Evolutionary conservation across 2,329 filamentous ascomycete genomes (phyloP).

Genomic region (Penicillium sp.): DNA sequence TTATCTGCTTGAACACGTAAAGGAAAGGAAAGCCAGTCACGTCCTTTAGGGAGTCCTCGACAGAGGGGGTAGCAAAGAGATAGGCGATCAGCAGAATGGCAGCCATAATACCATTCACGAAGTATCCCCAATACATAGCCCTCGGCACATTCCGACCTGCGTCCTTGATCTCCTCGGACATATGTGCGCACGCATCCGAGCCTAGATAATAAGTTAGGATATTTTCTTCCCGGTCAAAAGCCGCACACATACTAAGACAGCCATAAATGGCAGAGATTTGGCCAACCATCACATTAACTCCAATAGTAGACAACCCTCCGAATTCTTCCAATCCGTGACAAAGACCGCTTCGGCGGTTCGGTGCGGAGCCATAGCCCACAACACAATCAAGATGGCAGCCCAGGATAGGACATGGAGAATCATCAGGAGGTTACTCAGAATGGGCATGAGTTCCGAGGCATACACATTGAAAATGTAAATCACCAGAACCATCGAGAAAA

Average conservation of each 20-base stretch:
- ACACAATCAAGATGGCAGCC: conserved; percentile 30
- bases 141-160: conserved; percentile 45
- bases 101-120: conserved; percentile 46
- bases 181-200: conserved; percentile 29
- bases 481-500: conserved; percentile 50
- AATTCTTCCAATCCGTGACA: conserved; percentile 32
- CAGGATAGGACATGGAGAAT: conserved; percentile 40
- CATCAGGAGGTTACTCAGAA: conserved; percentile 37
- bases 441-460: conserved; percentile 29
- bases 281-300: conserved; percentile 36
- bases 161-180: conserved; percentile 51
- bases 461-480: conserved; percentile 54
- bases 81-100: conserved; percentile 45
- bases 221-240: neutral
- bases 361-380: conserved; percentile 33
- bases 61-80: conserved; percentile 37
- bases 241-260: conserved; percentile 24
- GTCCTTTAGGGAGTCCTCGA: conserved; percentile 38
- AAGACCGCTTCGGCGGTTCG: conserved; percentile 31
- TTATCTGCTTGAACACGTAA: conserved; percentile 44
- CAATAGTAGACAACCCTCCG: conserved; percentile 38
- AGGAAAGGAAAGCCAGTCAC: conserved; percentile 47
- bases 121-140: conserved; percentile 45
- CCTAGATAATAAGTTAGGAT: conserved; percentile 17
- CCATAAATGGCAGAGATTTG: conserved; percentile 35